These are phyloP conservation scores for Kondoa malvinella DNA, from an alignment of 768 basidiomycete genomes.

Conservation along the genomic window DNA sequence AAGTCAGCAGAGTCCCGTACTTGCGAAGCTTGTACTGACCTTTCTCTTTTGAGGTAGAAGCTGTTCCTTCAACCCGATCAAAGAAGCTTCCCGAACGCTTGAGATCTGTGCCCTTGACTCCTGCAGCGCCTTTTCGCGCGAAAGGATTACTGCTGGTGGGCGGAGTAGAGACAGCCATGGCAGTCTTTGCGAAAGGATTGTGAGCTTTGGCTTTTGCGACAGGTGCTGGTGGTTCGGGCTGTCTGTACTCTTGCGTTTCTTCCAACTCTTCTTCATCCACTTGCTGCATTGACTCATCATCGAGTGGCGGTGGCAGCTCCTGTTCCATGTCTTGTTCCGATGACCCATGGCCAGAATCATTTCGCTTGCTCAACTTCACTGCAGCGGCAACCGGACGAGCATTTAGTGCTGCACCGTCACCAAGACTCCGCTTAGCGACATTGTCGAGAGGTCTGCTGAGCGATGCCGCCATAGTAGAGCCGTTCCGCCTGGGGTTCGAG, in stretches of 20 bases:
- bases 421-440: neutral
- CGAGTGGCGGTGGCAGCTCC: neutral
- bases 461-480: constrained; percentile 4
- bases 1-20: neutral
- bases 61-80: constrained; percentile 24
- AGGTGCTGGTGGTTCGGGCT: neutral
- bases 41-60: constrained; percentile 15
- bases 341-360: constrained; percentile 13
- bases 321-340: constrained; percentile 10
- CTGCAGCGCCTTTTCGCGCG: constrained; percentile 19
- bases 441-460: constrained; percentile 16
- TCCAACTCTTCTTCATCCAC: constrained; percentile 9
- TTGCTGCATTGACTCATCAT: constrained; percentile 12
- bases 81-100: constrained; percentile 26
- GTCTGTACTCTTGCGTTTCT: neutral
- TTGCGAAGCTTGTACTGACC: too few species aligned
- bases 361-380: constrained; percentile 10
- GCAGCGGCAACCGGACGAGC: constrained; percentile 10
- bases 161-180: constrained; percentile 8
- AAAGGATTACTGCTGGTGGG: constrained; percentile 21
- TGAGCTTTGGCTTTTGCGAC: constrained; percentile 14
- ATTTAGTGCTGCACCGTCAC: constrained; percentile 5
- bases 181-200: constrained; percentile 26
- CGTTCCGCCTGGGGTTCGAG: neutral
- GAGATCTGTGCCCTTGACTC: constrained; percentile 13